A percentile compares a stretch with the other conserved stretches of the same genome.
Evolutionary conservation across 345 rosid species (phyloP).

Genomic region (Brassica carinata): DNA sequence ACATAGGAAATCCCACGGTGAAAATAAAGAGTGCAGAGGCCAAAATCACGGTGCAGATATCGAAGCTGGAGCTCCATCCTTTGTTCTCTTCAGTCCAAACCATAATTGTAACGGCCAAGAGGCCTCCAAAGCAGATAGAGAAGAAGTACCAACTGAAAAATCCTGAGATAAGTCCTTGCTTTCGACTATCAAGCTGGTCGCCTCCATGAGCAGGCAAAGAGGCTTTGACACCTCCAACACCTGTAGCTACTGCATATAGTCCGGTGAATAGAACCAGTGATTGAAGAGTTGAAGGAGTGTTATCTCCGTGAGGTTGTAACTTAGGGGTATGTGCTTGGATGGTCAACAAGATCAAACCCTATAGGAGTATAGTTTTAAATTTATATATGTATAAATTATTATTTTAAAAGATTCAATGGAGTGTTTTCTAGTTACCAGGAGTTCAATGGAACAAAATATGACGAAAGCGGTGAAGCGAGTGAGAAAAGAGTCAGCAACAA

Average conservation of each 20-base stretch:
- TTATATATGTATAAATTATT: not conserved
- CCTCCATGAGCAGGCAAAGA: conserved; percentile 66
- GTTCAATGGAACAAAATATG: conserved; percentile 45
- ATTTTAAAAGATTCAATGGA: not conserved
- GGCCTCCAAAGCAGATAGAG: conserved; percentile 52
- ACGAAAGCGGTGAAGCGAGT: conserved; percentile 52
- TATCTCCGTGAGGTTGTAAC: conserved; percentile 44
- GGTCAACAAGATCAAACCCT: conserved; percentile 60
- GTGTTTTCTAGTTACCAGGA: conserved; percentile 43
- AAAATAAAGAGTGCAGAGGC: conserved; percentile 47
- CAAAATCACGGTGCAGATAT: conserved; percentile 34
- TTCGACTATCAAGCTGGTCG: conserved; percentile 54
- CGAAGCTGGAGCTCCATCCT: conserved; percentile 59
- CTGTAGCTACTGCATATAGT: conserved; percentile 53
- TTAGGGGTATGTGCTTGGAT: conserved; percentile 50
- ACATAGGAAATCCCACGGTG: conserved; percentile 47
- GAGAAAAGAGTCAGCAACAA: conserved; percentile 58
- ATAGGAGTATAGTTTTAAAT: not conserved
- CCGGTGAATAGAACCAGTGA: conserved; percentile 50
- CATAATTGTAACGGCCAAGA: conserved; percentile 54
- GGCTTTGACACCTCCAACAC: conserved; percentile 68
- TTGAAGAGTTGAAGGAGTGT: conserved; percentile 39
- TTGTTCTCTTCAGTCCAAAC: conserved; percentile 65
- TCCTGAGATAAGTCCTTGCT: conserved; percentile 43
- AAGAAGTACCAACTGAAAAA: conserved; percentile 70